These are phyloP conservation scores for Hypoxylon lienhwacheense DNA, from an alignment of 495 filamentous ascomycete species.

Conservation along the genomic window DNA sequence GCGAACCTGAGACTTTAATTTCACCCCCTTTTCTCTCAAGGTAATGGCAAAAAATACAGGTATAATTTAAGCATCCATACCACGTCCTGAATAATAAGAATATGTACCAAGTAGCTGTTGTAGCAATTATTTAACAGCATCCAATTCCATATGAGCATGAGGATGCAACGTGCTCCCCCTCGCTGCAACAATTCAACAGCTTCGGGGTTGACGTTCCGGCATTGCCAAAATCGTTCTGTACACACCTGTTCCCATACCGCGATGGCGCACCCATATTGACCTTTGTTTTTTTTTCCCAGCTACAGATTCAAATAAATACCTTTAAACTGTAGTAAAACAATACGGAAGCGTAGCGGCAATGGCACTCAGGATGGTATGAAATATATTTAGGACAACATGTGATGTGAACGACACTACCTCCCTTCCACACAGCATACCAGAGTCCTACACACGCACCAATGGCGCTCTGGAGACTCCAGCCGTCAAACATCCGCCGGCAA, in stretches of 20 bases:
- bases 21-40: too few species aligned
- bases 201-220: background rate
- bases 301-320: background rate
- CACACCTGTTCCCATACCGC: too few species aligned
- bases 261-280: background rate
- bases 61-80: too few species aligned
- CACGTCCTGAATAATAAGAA: too few species aligned
- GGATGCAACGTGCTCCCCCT: background rate
- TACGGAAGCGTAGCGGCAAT: background rate
- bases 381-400: background rate
- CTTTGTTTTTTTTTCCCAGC: background rate
- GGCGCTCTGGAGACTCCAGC: conserved; percentile 1
- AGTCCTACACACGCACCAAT: conserved; percentile 4
- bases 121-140: too few species aligned
- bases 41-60: too few species aligned
- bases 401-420: conserved; percentile 6
- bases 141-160: too few species aligned
- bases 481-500: conserved; percentile 3
- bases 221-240: conserved; percentile 2
- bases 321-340: background rate
- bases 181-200: background rate
- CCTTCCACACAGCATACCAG: background rate
- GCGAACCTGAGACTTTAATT: too few species aligned
- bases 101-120: too few species aligned
- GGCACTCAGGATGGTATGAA: background rate